Evolutionary conservation across 306 rosid species (phyloP).

Genomic region (Nissolia schottii): DNA sequence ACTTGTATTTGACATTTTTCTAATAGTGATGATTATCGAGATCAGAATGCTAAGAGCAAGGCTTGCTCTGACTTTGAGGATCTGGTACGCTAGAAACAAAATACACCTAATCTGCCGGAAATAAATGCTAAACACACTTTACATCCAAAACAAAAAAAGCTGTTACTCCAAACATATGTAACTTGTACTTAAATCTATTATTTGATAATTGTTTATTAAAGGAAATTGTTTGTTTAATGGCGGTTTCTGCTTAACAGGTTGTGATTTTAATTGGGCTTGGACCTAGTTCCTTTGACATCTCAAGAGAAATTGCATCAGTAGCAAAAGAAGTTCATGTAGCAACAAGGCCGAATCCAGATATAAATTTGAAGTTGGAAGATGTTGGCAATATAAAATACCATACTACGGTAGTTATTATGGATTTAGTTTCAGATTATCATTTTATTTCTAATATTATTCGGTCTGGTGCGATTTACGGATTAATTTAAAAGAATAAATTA

Average conservation of each 20-base stretch:
- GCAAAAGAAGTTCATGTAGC: constrained; percentile 34
- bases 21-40: no score
- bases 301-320: constrained; percentile 29
- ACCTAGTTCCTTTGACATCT: constrained; percentile 35
- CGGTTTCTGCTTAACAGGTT: not conserved
- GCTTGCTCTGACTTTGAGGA: no score
- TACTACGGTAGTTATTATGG: constrained; percentile 5
- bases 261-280: constrained; percentile 33
- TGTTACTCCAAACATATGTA: no score
- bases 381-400: constrained; percentile 15
- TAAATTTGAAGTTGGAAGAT: not conserved
- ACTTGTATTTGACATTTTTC: no score
- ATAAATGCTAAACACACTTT: no score
- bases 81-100: no score
- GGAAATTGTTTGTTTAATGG: not conserved
- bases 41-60: no score
- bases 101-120: no score
- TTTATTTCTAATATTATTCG: not conserved
- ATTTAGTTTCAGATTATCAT: not conserved
- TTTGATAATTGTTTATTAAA: not conserved
- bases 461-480: no score
- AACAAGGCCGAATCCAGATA: not conserved
- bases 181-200: no score
- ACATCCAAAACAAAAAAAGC: no score
- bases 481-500: no score